These are phyloP conservation scores for Macadamia tetraphylla DNA, from an alignment of 164 flowering plant species.

Conservation along the genomic window DNA sequence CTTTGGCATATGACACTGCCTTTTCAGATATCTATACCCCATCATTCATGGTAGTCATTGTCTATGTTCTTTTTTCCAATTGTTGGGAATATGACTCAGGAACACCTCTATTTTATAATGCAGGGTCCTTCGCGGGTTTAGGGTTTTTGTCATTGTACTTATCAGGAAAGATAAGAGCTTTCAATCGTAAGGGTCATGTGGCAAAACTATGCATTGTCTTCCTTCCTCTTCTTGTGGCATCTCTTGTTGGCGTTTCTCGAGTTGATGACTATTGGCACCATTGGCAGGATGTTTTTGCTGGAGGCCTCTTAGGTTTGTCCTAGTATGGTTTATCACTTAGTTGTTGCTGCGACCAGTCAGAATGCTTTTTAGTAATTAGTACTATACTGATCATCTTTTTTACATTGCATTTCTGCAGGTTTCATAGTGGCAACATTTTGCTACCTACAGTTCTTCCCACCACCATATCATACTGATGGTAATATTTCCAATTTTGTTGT, in stretches of 20 bases:
- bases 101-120: slow-evolving; percentile 5
- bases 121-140: slow-evolving; percentile 93
- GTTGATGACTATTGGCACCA: slow-evolving; percentile 94
- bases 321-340: slow-evolving; percentile 4
- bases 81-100: neutral
- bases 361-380: neutral
- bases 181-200: slow-evolving; percentile 73
- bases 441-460: slow-evolving; percentile 82
- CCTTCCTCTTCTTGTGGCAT: slow-evolving; percentile 64
- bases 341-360: neutral
- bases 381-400: neutral
- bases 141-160: slow-evolving; percentile 74
- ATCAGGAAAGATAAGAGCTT: slow-evolving; percentile 66
- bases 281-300: slow-evolving; percentile 92
- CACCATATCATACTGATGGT: slow-evolving; percentile 69
- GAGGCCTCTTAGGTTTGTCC: slow-evolving; percentile 62
- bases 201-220: slow-evolving; percentile 73
- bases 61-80: neutral
- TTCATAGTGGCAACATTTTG: slow-evolving; percentile 57
- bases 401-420: slow-evolving; percentile 34
- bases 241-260: slow-evolving; percentile 72
- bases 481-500: slow-evolving; percentile 3
- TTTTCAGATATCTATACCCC: neutral
- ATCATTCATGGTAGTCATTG: neutral
- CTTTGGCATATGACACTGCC: neutral